Base-by-base conservation (phyloP, 176 grass and related monocot genomes). In the Musa itinerans region DNA sequence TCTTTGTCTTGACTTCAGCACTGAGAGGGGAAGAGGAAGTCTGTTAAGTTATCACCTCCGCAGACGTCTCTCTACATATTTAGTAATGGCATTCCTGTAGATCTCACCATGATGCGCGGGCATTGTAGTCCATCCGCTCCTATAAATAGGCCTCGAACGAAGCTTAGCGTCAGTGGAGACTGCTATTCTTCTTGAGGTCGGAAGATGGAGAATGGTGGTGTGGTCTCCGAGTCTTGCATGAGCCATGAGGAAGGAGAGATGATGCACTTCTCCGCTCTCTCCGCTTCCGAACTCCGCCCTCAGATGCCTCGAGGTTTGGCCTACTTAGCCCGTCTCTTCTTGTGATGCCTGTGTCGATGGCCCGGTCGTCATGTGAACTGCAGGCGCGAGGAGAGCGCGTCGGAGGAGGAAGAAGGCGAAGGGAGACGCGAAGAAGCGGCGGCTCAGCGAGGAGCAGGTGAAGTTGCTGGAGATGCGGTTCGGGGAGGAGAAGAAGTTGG, bases 381-480 rank as follows among this genome's bases (percentile, higher is more conserved):
- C 54, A 57, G 89, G 87, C 80, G 3, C 77, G 83, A 90, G 76
- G 76, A 76, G 53, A 49, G 57, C 78, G 75, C 82, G 88, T 73
- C 85, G 87, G 67, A 76, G 87, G 77, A 74, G 89, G 78, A 79
- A 84, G 85, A 90, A 79, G 85, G 25, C 51, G 77, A 80, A 61
- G 50, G 61, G 83, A 78, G 0, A 73, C 23, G 75, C 78, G 11
- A 97, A 87, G 90, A 97, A 97, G 79, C 65, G 90, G 48, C 64
- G 88, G 17, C 82, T 97, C 9, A 97, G 43, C 54, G 93, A 97
- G 19, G 83, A 85, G 20, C 93, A 97, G 79, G 90, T 83, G 10
- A 81, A 78, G 71, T 85, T 85, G 74, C 79, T 97, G 3, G 93
- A 97, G 87, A 53, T 80, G 79, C 87, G 82, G 69, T 97, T 97